A percentile compares a stretch with the other conserved stretches of the same genome.
Conservation (phyloP, 2,329 filamentous ascomycete genomes). For the Penicillium sp. region DNA sequence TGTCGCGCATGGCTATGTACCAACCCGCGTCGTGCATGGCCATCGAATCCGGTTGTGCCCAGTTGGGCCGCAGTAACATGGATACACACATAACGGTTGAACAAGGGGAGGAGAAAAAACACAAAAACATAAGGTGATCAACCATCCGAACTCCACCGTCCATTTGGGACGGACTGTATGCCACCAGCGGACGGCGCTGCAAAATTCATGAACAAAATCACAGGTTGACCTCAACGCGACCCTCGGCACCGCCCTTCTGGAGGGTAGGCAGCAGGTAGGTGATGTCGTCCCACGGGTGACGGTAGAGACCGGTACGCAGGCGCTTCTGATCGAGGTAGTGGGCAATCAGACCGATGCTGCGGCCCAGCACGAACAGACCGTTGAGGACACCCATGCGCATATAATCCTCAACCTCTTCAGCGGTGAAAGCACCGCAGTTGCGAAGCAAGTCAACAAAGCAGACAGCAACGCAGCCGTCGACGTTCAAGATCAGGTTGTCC, state of each 20-base stretch:
- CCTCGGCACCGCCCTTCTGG: constrained; percentile 66
- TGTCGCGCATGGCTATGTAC: constrained; percentile 18
- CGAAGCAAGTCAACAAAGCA: constrained; percentile 97
- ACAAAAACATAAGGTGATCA: constrained; percentile 26
- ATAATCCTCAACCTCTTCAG: constrained; percentile 98
- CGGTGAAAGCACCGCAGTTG: constrained; percentile 94
- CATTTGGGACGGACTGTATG: constrained; percentile 32
- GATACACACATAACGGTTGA: too few relatives aligned
- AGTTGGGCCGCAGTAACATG: too few relatives aligned
- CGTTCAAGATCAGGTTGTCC: constrained; percentile 99
- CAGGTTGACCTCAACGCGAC: constrained; percentile 83
- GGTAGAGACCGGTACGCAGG: constrained; percentile 95
- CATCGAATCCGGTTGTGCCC: constrained; percentile 29
- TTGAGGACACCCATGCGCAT: constrained; percentile 98
- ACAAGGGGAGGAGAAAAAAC: constrained; percentile 25
- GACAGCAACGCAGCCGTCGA: constrained; percentile 95
- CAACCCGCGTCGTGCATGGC: constrained; percentile 1
- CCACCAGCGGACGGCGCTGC: constrained; percentile 27
- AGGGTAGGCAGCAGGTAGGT: constrained; percentile 87
- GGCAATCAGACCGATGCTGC: constrained; percentile 97
- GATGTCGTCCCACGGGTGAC: constrained; percentile 98
- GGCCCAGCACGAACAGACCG: constrained; percentile 96
- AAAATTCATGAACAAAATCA: constrained; percentile 41
- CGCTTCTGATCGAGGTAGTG: constrained; percentile 99
- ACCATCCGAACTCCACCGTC: constrained; percentile 38